These are phyloP conservation scores for Carex parvula DNA, from an alignment of 176 grass and related monocot genomes.

Conservation along the genomic window DNA sequence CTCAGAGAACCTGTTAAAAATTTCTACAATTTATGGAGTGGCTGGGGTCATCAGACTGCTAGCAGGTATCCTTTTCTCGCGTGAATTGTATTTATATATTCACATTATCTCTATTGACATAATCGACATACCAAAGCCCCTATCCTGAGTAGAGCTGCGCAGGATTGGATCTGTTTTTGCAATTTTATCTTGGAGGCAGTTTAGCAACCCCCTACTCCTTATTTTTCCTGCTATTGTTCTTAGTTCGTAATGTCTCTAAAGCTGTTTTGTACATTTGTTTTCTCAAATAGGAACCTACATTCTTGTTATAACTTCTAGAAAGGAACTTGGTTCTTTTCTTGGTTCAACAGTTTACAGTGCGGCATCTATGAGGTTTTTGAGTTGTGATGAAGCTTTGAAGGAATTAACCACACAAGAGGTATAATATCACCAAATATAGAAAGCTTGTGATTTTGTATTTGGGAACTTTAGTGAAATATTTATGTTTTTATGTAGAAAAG, in stretches of 20 bases:
- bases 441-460: conserved; percentile 5
- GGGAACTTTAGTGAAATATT: conserved; percentile 3
- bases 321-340: conserved; percentile 65
- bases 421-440: conserved; percentile 18
- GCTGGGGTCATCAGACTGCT: conserved; percentile 44
- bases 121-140: neutral
- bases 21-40: conserved; percentile 54
- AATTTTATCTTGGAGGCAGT: neutral
- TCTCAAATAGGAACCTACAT: conserved; percentile 76
- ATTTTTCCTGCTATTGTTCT: neutral
- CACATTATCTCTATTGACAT: neutral
- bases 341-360: conserved; percentile 61
- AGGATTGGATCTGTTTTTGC: neutral
- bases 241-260: neutral
- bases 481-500: conserved; percentile 59
- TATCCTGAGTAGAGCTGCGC: neutral
- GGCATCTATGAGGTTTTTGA: conserved; percentile 78
- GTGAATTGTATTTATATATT: neutral
- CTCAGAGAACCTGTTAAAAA: conserved; percentile 28
- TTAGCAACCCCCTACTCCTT: neutral
- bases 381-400: conserved; percentile 76
- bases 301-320: conserved; percentile 79
- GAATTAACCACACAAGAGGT: conserved; percentile 91
- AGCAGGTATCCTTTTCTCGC: conserved; percentile 34
- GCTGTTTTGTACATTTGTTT: conserved; percentile 27